Evolutionary conservation across 306 rosid species (phyloP).

Genomic region (Gynostemma pentaphyllum): DNA sequence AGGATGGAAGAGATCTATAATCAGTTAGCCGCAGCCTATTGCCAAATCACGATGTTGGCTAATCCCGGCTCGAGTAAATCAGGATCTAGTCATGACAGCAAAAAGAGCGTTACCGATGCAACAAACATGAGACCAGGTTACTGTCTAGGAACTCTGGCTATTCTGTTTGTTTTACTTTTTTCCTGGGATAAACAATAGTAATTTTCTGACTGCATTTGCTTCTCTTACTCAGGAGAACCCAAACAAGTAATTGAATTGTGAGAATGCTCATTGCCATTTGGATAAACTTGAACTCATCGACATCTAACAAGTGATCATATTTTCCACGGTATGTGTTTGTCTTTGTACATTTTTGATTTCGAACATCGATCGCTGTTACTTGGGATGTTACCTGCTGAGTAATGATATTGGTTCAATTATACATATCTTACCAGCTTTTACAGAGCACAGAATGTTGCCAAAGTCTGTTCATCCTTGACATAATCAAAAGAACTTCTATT

Average conservation of each 20-base stretch:
- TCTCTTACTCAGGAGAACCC: background rate
- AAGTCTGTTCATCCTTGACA: too few species aligned
- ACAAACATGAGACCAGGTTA: slow-evolving; percentile 42
- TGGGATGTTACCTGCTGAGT: too few species aligned
- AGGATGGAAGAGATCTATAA: slow-evolving; percentile 45
- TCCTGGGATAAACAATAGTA: slow-evolving; percentile 25
- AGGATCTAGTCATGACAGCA: slow-evolving; percentile 19
- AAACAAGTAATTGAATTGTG: slow-evolving; percentile 10
- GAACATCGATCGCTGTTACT: too few species aligned
- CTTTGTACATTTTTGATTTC: background rate
- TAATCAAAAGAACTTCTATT: too few species aligned
- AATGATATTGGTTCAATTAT: too few species aligned
- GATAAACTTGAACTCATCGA: slow-evolving; percentile 12
- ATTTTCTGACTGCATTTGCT: background rate
- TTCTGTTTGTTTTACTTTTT: slow-evolving; percentile 18
- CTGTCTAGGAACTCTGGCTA: slow-evolving; percentile 22
- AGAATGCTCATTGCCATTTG: slow-evolving; percentile 8
- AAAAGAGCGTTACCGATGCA: slow-evolving; percentile 7
- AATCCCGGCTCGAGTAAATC: slow-evolving; percentile 12
- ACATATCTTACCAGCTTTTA: too few species aligned
- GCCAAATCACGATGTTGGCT: slow-evolving; percentile 28
- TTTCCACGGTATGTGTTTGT: background rate
- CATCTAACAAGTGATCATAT: slow-evolving; percentile 4
- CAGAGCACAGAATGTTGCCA: too few species aligned
- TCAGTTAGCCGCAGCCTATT: slow-evolving; percentile 45